Conservation (phyloP, 2,329 filamentous ascomycete species). For the Colletotrichum higginsianum region DNA sequence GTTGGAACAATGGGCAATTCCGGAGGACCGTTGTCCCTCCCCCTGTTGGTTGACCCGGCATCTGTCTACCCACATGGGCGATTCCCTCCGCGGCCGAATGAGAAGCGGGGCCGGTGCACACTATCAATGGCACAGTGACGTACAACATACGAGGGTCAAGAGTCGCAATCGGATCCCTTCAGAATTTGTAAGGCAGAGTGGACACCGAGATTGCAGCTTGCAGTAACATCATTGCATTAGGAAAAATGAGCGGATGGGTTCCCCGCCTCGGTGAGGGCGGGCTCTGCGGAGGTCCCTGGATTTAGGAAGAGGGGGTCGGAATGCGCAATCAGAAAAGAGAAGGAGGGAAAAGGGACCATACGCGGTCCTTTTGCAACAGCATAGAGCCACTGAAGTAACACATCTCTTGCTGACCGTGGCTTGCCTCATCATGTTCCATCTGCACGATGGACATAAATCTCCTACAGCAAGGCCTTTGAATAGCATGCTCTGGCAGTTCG, state of each 20-base stretch:
- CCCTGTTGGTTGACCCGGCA: constrained; percentile 10
- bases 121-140: constrained; percentile 25
- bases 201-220: not conserved
- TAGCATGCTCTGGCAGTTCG: constrained; percentile 17
- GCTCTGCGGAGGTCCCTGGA: constrained; percentile 7
- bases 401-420: not conserved
- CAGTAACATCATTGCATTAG: not conserved
- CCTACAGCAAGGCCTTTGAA: constrained; percentile 19
- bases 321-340: not conserved
- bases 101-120: constrained; percentile 28
- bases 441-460: constrained; percentile 12
- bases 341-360: not conserved
- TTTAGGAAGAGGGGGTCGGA: not conserved
- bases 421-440: constrained; percentile 9
- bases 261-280: constrained; percentile 1
- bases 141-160: not conserved
- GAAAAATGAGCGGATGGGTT: not conserved
- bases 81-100: constrained; percentile 21
- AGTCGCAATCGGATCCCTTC: constrained; percentile 1
- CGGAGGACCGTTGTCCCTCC: not conserved
- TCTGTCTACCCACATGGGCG: constrained; percentile 8
- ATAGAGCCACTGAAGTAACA: not conserved
- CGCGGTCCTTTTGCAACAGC: not conserved
- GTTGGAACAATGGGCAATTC: not conserved
- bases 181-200: not conserved